A percentile compares a stretch with the other conserved stretches of the same genome.
Evolutionary conservation across 1,284 basidiomycete genomes (phyloP).

Genomic region (Anthracocystis walkeri): DNA sequence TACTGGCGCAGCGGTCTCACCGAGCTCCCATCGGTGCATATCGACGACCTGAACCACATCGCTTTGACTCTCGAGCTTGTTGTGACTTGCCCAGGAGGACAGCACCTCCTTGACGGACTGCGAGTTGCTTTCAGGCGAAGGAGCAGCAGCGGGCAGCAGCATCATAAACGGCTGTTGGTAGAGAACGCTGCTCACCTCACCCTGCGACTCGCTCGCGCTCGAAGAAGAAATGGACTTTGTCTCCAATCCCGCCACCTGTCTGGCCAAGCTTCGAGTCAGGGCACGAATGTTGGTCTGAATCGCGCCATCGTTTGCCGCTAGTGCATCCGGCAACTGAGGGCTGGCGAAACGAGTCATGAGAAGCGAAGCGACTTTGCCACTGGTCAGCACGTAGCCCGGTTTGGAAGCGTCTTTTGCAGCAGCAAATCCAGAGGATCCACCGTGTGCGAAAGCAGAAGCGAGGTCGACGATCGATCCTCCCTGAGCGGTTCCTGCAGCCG

Average conservation of each 20-base stretch:
- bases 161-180: conserved; percentile 87
- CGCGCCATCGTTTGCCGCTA: conserved; percentile 6
- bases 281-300: conserved; percentile 73
- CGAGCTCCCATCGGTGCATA: conserved; percentile 70
- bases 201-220: conserved; percentile 64
- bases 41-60: conserved; percentile 69
- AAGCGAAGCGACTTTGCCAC: conserved; percentile 56
- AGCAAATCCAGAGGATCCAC: conserved; percentile 70
- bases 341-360: conserved; percentile 45
- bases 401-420: conserved; percentile 72
- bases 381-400: conserved; percentile 46
- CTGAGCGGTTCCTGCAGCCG: conserved; percentile 8
- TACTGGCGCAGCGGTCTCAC: conserved; percentile 60
- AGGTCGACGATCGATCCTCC: conserved; percentile 69
- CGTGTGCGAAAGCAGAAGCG: conserved; percentile 84
- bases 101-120: conserved; percentile 76
- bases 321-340: conserved; percentile 23
- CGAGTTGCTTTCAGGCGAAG: conserved; percentile 71
- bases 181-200: conserved; percentile 75
- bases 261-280: conserved; percentile 81
- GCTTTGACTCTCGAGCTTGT: conserved; percentile 70
- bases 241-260: conserved; percentile 88
- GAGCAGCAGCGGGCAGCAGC: conserved; percentile 69
- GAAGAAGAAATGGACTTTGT: conserved; percentile 75
- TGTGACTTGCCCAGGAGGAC: conserved; percentile 76